Conservation (phyloP, 192 early-diverging fungal genomes). For the Podila epicladia region DNA sequence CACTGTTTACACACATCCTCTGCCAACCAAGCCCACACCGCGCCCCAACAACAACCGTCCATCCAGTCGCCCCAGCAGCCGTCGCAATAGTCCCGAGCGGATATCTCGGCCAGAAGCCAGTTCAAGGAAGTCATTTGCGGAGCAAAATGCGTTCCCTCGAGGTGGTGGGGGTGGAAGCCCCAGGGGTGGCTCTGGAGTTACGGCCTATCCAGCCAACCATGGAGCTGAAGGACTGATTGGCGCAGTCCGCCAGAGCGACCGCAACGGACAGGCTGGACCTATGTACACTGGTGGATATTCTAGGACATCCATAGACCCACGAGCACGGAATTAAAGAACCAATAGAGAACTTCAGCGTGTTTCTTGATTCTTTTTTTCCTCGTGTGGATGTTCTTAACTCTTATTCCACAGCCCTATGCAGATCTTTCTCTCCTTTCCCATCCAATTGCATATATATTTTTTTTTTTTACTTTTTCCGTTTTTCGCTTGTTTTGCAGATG, state of each 20-base stretch:
- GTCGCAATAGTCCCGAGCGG: slow-evolving; percentile 5
- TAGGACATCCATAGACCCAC: not conserved
- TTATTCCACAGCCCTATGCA: no score
- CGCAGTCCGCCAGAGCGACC: not conserved
- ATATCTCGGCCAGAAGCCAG: not conserved
- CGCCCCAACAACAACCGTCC: no score
- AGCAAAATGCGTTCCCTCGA: slow-evolving; percentile 38
- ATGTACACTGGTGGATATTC: slow-evolving; percentile 43
- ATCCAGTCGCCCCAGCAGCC: not conserved
- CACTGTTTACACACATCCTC: not conserved
- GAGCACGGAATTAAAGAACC: no score
- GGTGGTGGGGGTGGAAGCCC: not conserved
- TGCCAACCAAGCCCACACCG: not conserved
- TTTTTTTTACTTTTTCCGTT: no score
- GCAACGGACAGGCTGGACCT: slow-evolving; percentile 7
- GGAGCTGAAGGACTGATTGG: not conserved
- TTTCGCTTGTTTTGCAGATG: no score
- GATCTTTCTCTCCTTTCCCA: no score
- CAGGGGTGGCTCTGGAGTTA: not conserved
- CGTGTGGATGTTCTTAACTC: no score
- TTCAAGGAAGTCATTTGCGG: slow-evolving; percentile 23
- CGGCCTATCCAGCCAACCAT: not conserved
- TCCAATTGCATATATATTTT: no score
- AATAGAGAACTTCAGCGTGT: no score
- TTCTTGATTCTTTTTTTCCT: no score